Conservation (phyloP, 352 stramenopile genomes). For the Phytophthora aleatoria region DNA sequence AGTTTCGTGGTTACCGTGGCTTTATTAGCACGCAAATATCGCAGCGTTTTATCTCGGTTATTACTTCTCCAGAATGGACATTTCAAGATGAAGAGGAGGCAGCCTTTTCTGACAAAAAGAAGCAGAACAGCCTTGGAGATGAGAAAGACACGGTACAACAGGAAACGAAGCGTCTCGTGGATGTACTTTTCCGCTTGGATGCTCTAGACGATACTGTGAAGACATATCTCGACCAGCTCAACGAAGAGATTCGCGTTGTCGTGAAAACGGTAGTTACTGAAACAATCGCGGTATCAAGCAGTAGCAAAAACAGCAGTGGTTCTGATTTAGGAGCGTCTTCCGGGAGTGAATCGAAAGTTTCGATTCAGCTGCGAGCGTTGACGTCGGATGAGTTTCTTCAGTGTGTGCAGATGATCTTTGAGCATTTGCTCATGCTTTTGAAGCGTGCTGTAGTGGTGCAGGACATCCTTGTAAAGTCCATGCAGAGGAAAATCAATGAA, state of each 20-base stretch:
- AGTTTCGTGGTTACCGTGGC: conserved; percentile 68
- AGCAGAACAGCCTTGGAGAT: conserved; percentile 28
- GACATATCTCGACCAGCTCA: conserved; percentile 82
- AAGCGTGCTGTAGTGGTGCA: conserved; percentile 83
- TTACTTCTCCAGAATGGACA: conserved; percentile 85
- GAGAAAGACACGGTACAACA: conserved; percentile 44
- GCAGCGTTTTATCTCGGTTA: conserved; percentile 77
- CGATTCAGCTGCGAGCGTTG: conserved; percentile 75
- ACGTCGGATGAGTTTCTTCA: conserved; percentile 87
- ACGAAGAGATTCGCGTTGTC: conserved; percentile 87
- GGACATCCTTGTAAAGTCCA: conserved; percentile 66
- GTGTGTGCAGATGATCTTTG: conserved; percentile 91
- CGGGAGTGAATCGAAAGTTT: conserved; percentile 79
- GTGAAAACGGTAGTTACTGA: conserved; percentile 90
- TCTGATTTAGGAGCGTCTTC: conserved; percentile 25
- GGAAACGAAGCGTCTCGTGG: conserved; percentile 60
- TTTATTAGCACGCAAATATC: conserved; percentile 84
- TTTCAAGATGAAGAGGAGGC: conserved; percentile 63
- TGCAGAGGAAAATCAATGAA: conserved; percentile 75
- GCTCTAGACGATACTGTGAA: conserved; percentile 67
- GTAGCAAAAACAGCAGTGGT: conserved; percentile 38
- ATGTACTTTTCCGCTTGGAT: conserved; percentile 81
- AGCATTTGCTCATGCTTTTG: conserved; percentile 84
- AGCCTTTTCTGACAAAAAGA: conserved; percentile 23
- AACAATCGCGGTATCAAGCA: conserved; percentile 77